Evolutionary conservation across 208 protist genomes (phyloP).

Genomic region (Plasmodiophora brassicae): DNA sequence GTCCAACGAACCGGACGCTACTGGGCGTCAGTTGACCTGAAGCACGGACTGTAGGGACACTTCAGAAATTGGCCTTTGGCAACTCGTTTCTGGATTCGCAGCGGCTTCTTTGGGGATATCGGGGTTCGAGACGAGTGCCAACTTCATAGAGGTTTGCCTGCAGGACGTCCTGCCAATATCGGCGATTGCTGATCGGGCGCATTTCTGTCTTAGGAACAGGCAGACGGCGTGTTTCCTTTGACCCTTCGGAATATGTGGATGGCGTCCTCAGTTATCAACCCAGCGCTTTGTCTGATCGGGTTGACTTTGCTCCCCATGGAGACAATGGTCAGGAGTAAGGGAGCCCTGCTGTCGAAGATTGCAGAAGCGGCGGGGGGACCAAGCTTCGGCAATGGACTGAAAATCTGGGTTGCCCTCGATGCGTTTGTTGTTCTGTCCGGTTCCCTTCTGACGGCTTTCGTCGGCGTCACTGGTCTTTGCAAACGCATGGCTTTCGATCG

Average conservation of each 20-base stretch:
- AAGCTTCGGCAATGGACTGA: constrained; percentile 45
- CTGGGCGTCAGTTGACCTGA: neutral
- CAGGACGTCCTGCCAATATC: neutral
- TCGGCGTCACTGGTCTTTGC: constrained; percentile 68
- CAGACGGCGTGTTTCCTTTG: constrained; percentile 68
- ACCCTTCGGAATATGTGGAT: constrained; percentile 76
- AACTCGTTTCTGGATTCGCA: neutral
- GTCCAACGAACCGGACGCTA: no score
- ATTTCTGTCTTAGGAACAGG: neutral
- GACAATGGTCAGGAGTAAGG: neutral
- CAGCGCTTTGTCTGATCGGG: constrained; percentile 52
- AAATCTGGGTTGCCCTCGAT: constrained; percentile 58
- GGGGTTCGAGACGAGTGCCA: constrained; percentile 10
- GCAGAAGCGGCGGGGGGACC: constrained; percentile 41
- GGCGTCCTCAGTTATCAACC: constrained; percentile 65
- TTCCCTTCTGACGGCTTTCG: constrained; percentile 71
- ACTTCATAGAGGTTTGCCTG: constrained; percentile 8
- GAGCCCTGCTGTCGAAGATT: constrained; percentile 40
- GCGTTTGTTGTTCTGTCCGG: constrained; percentile 68
- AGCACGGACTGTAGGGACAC: neutral
- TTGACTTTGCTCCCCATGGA: neutral
- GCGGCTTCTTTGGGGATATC: neutral
- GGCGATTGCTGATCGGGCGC: neutral
- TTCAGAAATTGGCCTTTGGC: neutral
- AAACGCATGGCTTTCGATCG: constrained; percentile 68